Base-by-base conservation (phyloP, 306 rosid genomes). In the Trifolium subterraneum region DNA sequence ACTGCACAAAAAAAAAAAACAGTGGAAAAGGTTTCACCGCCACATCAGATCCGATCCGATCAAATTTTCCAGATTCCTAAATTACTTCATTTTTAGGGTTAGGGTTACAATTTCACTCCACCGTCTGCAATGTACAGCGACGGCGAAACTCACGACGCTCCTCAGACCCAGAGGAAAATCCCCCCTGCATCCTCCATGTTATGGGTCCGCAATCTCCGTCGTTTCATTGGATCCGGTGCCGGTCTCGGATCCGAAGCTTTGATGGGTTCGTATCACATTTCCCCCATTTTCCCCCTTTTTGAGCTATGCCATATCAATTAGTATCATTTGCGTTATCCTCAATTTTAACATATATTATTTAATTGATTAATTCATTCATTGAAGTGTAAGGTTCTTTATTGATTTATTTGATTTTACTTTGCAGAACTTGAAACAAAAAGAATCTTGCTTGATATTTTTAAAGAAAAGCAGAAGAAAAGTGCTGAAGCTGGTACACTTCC, bases 341-440 rank as follows among this genome's bases (percentile, higher is more conserved):
- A 39, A 2, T 27, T 27, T 27, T 27, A 27, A 27, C 2, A 27
- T n/a, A n/a, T n/a, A n/a, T n/a, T n/a, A n/a, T n/a, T n/a, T n/a
- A n/a, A n/a, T n/a, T 27, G 29, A 25, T 25, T 25, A 25, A 2
- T 25, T 25, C 29, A 25, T 25, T 25, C 29, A 0, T 25, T 1
- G 29, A 2, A 25, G 29, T 25, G 2, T 25, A 25, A 25, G 29
- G 3, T 25, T 1, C 2, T 59, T 16, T 27, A 8, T 77, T 47
- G 9, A 20, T 54, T 20, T 15, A 5, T 48, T 23, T 14, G 18
- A 8, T 70, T 54, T 70, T 5, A 22, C 23, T 61, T 47, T 86
- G 86, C 86, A 95, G 98, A 95, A 87, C 99, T 92, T 38, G 99
- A 95, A 83, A 95, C 98, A 16, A 95, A 95, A 79, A 87, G 95